Evolutionary conservation across 257 asterid genomes (phyloP), one percentile per base, ranked within the genome.

Genomic region (Haberlea rhodopensis): DNA sequence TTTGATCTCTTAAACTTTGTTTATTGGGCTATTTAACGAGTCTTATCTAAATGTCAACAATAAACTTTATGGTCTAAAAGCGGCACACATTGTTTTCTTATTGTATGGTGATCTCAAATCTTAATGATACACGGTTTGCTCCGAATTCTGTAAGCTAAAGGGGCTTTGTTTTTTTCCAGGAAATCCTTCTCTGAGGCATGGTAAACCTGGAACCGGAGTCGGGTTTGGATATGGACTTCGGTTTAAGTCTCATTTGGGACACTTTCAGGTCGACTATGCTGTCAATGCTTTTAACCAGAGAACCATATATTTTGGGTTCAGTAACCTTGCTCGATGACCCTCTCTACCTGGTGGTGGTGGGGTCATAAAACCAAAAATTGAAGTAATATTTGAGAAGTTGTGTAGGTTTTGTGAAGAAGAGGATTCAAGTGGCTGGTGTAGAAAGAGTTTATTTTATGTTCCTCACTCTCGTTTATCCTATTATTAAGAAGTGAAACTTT

Each of bases 151-250:
- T 27, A 13, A 55, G 45, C 45, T 34, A 13, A 25, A 60, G 61
- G 21, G n/a, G 9, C 52, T 26, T 51, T 51, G 20, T 5, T 16
- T 53, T 11, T 0, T 60, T 61, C 60, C 81, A 91, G 98, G 98
- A 57, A 87, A 87, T 73, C 98, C 98, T 56, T 84, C 85, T 70
- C 84, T 89, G 4, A 85, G 96, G 73, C 95, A 79, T 63, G 98
- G 98, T 48, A 91, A 89, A 74, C 98, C 96, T 37, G 98, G 98
- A 57, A 73, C 54, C 1, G 98, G 98, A 48, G 28, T 82, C 28
- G 96, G 98, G 32, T 48, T 85, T 18, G 98, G 98, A 74, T 89
- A 80, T 46, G 96, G 96, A 49, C 81, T 91, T 43, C 88, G 98
- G 25, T 84, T 89, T 52, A 91, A 89, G 76, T 85, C 96, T 28